Base-by-base conservation (phyloP, 164 flowering plant species). In the Paratinospora sagittata region DNA sequence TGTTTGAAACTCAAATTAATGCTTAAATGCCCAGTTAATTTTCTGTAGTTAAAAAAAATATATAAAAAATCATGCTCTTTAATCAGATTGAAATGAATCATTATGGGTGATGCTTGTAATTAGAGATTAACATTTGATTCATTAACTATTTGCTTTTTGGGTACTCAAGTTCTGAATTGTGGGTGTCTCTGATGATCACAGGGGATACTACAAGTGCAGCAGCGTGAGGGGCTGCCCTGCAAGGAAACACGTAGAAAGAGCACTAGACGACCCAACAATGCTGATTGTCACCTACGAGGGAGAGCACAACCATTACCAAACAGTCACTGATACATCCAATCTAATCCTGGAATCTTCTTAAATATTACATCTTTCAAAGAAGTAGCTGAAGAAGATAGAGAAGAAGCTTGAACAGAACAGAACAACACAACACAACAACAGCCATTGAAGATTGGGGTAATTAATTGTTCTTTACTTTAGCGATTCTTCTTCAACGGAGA, bases 181-280 rank as follows among this genome's bases (percentile, higher is more conserved):
- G n/a, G n/a, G 52, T 43, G 10, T 33, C 0, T 30, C 37, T 57
- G 0, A n/a, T 33, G 41, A 6, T 27, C 34, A 63, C 90, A 91
- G 98, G 81, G 97, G 97, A 0, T 93, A 93, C 70, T 93, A 93
- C 86, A 93, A 93, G 85, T 93, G 98, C 81, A 91, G 97, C 57
- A 90, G 92, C 71, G 84, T 93, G 36, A 79, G 97, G 65, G 98
- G 98, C 0, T 93, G 98, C 65, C 96, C 98, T 36, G 98, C 98
- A 3, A 72, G 97, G 5, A 93, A 93, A 67, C 98, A 93, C 68
- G 98, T 93, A 24, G 98, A 93, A 78, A 81, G 97, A 72, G 98
- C 96, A 1, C 14, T 80, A 60, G 98, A 93, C 58, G 97, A 93
- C 80, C 87, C 97, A 10, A 34, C 88, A 2, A 93, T 91, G 93